Evolutionary conservation across 208 protist genomes (phyloP).

Genomic region (Trypanosoma theileri): DNA sequence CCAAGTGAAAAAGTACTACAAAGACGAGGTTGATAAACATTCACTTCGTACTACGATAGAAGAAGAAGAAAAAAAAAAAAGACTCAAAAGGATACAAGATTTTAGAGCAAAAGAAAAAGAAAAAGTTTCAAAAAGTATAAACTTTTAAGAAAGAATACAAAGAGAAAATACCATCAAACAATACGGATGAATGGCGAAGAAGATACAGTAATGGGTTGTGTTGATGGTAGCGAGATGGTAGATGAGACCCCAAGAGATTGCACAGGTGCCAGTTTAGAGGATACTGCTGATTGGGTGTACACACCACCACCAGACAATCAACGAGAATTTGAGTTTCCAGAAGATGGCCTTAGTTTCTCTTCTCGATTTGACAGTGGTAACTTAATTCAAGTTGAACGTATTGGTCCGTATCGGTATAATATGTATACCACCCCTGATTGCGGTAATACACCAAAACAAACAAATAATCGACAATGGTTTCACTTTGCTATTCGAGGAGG

Average conservation of each 20-base stretch:
- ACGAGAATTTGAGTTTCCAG: conserved; percentile 82
- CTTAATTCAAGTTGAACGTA: conserved; percentile 82
- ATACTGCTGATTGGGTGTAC: conserved; percentile 40
- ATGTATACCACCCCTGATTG: conserved; percentile 87
- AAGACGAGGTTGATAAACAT: too few relatives aligned
- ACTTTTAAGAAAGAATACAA: background rate
- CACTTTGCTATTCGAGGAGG: conserved; percentile 89
- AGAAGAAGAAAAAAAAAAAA: background rate
- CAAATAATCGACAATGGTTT: conserved; percentile 92
- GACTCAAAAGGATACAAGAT: background rate
- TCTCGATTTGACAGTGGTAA: conserved; percentile 92
- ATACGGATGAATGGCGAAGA: conserved; percentile 1
- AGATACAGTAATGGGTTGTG: background rate
- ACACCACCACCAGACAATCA: conserved; percentile 82
- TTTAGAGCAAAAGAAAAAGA: too few relatives aligned
- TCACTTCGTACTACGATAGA: background rate
- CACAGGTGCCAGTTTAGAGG: conserved; percentile 28
- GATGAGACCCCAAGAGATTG: background rate
- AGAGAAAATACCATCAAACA: background rate
- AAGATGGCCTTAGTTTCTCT: conserved; percentile 86
- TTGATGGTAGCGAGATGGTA: background rate
- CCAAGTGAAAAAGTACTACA: too few relatives aligned
- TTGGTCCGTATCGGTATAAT: conserved; percentile 63
- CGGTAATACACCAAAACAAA: conserved; percentile 75
- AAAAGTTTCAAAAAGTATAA: background rate